These are phyloP conservation scores for Moringa oleifera DNA, from an alignment of 345 rosid genomes.

Conservation along the genomic window DNA sequence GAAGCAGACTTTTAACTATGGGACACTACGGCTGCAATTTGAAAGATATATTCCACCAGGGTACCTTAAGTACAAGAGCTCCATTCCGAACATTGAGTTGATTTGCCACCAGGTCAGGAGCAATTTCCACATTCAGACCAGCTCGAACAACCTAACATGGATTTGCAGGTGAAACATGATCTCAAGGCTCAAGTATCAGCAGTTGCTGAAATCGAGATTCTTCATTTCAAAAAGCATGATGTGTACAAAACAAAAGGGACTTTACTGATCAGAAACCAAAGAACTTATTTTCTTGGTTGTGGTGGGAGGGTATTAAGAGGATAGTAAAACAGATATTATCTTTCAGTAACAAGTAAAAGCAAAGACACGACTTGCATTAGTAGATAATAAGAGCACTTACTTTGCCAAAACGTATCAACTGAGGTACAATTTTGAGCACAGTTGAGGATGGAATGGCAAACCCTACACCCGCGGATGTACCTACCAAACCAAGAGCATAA, in stretches of 20 bases:
- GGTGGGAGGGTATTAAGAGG: no score
- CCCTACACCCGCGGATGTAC: slow-evolving; percentile 95
- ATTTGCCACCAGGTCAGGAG: slow-evolving; percentile 79
- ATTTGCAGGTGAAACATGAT: no score
- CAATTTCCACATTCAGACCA: slow-evolving; percentile 77
- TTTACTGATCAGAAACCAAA: not conserved
- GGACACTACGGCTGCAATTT: not conserved
- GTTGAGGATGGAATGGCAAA: slow-evolving; percentile 96
- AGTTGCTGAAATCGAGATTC: not conserved
- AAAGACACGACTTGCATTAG: not conserved
- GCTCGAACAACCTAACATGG: slow-evolving; percentile 71
- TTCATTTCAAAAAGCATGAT: not conserved
- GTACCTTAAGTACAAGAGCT: slow-evolving; percentile 82
- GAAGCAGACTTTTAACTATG: not conserved
- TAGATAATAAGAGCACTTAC: slow-evolving; percentile 29
- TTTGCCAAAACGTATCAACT: slow-evolving; percentile 76
- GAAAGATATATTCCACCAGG: not conserved
- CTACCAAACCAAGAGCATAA: slow-evolving; percentile 32
- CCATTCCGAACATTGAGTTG: slow-evolving; percentile 92
- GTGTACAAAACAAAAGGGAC: not conserved
- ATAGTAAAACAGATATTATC: no score
- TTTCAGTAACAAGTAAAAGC: not conserved
- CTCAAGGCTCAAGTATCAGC: not conserved
- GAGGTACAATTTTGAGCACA: slow-evolving; percentile 85
- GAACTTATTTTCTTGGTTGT: no score